phyloP scores from a whole-genome alignment of 768 basidiomycete species.

The Psilocybe tampanensis region DNA sequence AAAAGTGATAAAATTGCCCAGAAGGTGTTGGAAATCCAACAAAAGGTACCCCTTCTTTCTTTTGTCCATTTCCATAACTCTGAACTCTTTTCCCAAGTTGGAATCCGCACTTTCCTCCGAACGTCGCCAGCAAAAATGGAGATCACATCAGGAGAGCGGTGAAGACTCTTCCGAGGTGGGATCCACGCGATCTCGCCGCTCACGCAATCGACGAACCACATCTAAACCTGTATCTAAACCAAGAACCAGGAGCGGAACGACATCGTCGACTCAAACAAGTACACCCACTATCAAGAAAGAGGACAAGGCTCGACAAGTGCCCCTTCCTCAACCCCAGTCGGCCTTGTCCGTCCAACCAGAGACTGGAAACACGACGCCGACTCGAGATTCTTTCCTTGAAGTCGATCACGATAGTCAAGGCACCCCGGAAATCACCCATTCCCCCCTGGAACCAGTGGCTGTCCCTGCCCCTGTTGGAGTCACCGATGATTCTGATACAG shows the following conservation, averaged over 20 bases:
- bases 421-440: constrained; percentile 36
- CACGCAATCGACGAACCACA: constrained; percentile 32
- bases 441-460: constrained; percentile 7
- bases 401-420: constrained; percentile 33
- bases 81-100: constrained; percentile 46
- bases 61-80: constrained; percentile 4
- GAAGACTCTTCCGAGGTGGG: constrained; percentile 59
- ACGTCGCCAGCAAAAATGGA: constrained; percentile 44
- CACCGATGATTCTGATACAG: constrained; percentile 80
- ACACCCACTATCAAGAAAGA: constrained; percentile 25
- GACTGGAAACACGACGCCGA: constrained; percentile 41
- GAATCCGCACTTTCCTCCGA: constrained; percentile 75
- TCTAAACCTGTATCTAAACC: constrained; percentile 35
- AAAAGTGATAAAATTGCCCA: constrained; percentile 87
- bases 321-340: constrained; percentile 17
- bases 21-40: constrained; percentile 87
- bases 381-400: constrained; percentile 41
- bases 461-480: constrained; percentile 32
- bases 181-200: constrained; percentile 43
- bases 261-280: constrained; percentile 60
- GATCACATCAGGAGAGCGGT: constrained; percentile 48
- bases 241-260: constrained; percentile 61
- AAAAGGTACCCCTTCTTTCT: constrained; percentile 63
- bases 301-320: constrained; percentile 18
- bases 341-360: constrained; percentile 26